Evolutionary conservation across 2,329 filamentous ascomycete species (phyloP).

Genomic region (Coccinonectria pachysandricola): DNA sequence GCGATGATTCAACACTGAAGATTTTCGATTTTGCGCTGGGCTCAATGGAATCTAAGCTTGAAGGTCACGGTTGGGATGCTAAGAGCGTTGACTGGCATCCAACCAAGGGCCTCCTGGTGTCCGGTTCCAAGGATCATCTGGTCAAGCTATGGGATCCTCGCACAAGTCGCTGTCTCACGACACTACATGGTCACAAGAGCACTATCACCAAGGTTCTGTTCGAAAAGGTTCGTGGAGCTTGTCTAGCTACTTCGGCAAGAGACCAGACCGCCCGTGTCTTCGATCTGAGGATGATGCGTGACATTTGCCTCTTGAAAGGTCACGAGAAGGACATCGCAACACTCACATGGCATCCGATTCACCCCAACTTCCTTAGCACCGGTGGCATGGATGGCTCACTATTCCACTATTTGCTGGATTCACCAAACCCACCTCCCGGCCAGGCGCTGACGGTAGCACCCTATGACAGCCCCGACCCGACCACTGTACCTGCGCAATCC

Average conservation of each 20-base stretch:
- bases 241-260: conserved; percentile 84
- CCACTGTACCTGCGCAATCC: conserved; percentile 74
- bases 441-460: conserved; percentile 64
- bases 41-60: conserved; percentile 70
- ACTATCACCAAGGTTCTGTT: conserved; percentile 90
- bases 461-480: conserved; percentile 74
- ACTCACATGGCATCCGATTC: conserved; percentile 86
- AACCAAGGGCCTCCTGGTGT: conserved; percentile 84
- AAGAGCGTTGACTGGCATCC: conserved; percentile 98
- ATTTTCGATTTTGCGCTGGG: conserved; percentile 93
- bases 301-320: conserved; percentile 84
- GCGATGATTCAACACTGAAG: conserved; percentile 85
- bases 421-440: conserved; percentile 75
- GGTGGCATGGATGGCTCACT: conserved; percentile 84
- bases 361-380: conserved; percentile 79
- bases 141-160: conserved; percentile 99
- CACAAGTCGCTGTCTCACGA: conserved; percentile 79
- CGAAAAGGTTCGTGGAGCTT: conserved; percentile 71
- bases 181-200: conserved; percentile 93
- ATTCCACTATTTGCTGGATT: conserved; percentile 90
- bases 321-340: conserved; percentile 96
- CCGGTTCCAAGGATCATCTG: conserved; percentile 92
- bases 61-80: conserved; percentile 95
- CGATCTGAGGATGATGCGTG: conserved; percentile 95
- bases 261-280: conserved; percentile 91